A percentile compares a stretch with the other conserved stretches of the same genome.
phyloP scores from a whole-genome alignment of 2,329 filamentous ascomycete genomes.

The Verticillium albo-atrum region DNA sequence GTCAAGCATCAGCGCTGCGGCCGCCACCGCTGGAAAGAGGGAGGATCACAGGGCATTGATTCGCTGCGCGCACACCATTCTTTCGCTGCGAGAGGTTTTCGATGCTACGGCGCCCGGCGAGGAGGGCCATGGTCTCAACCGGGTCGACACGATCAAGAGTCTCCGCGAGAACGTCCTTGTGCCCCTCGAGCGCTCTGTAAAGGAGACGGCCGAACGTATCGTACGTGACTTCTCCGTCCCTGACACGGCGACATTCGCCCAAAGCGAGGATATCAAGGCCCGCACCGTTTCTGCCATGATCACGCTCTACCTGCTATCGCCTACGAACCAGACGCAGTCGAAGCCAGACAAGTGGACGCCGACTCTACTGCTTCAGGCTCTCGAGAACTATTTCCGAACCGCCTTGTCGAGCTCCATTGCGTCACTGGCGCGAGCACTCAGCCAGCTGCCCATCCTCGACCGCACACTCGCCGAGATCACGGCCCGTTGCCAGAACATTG shows the following conservation, averaged over 20 bases:
- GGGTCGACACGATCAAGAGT: conserved; percentile 66
- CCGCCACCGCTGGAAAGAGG: conserved; percentile 35
- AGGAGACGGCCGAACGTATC: conserved; percentile 69
- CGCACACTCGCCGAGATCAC: conserved; percentile 77
- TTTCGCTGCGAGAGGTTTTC: conserved; percentile 71
- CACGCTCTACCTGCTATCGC: conserved; percentile 78
- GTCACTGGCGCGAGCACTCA: conserved; percentile 68
- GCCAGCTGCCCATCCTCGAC: conserved; percentile 76
- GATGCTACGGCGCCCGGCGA: conserved; percentile 62
- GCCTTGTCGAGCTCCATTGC: conserved; percentile 75
- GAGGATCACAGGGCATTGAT: conserved; percentile 77
- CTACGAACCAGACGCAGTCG: conserved; percentile 40
- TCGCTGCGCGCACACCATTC: conserved; percentile 73
- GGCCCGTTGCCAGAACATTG: conserved; percentile 81
- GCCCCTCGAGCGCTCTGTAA: conserved; percentile 71
- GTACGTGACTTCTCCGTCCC: conserved; percentile 77
- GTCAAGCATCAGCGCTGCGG: conserved; percentile 22
- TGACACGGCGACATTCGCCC: conserved; percentile 51
- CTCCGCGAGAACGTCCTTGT: conserved; percentile 65
- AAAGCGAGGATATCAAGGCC: conserved; percentile 69
- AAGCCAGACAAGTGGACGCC: conserved; percentile 58
- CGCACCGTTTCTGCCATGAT: conserved; percentile 69
- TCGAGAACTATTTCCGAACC: conserved; percentile 80
- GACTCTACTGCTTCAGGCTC: conserved; percentile 65
- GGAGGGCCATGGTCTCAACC: conserved; percentile 72